Base-by-base conservation (phyloP, 2,329 filamentous ascomycete genomes). In the Dactylellina sp. region DNA sequence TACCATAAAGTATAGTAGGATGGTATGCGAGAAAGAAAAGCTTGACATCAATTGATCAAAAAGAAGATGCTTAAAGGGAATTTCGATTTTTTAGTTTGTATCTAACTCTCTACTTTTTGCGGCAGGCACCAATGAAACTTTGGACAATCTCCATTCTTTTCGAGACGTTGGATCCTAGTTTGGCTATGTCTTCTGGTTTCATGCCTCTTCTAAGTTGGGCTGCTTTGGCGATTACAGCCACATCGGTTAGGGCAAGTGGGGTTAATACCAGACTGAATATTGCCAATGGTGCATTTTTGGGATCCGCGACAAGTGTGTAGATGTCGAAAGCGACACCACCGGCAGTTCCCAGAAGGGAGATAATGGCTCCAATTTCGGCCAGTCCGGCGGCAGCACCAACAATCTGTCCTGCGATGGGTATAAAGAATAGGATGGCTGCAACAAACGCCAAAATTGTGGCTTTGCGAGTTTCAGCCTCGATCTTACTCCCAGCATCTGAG, bases 381-480 rank as follows among this genome's bases (percentile, higher is more conserved):
- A 70, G 2, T 11, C 14, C 64, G 7, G 64, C 62, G 2, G 60
- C 52, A 22, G 37, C 44, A 24, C 32, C 52, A 16, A 53, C 9
- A 7, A 60, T 50, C 75, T 75, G 61, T 24, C 78, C 77, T 16
- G 76, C 53, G 37, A 79, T 57, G 7, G 78, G 77, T 39, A 80
- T 56, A 60, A 78, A 74, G 66, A 80, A 77, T 59, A 80, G 71
- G n/a, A 80, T 40, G 3, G 11, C 78, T 12, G 50, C 74, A 28
- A 80, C 47, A 76, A 80, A 79, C 35, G 74, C 74, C 16, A 80
- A 65, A 25, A 79, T 77, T 53, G 80, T 75, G 14, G 75, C 71
- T 57, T 80, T 76, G 46, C 75, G 70, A 75, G 79, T 63, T 55
- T 76, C 65, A 59, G 79, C 72, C 20, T 78, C 60, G 7, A 79